Base-by-base conservation (phyloP, 2,329 filamentous ascomycete genomes). In the Neopestalotiopsis sp. region DNA sequence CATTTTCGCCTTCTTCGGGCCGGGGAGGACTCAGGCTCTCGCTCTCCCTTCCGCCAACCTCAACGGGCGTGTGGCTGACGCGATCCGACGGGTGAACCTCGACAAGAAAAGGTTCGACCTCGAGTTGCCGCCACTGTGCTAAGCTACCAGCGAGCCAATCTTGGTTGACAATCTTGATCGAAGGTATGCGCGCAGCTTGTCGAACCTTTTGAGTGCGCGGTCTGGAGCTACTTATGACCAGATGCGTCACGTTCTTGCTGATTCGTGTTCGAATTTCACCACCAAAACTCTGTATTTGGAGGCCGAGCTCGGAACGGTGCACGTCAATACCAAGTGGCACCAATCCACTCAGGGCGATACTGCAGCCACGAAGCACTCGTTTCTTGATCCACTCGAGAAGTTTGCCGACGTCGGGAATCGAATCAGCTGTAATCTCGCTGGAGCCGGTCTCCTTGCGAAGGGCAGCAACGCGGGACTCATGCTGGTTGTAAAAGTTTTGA, bases 161-260 rank as follows among this genome's bases (percentile, higher is more conserved):
- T 66, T 94, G 92, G 74, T 92, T 94, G 62, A 99, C 96, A 69
- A 99, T 97, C 78, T 94, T 95, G 80, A 98, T 93, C 65, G 90
- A 89, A 0, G 92, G 85, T 67, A 94, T 92, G 71, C 91, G 90
- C 14, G 93, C 91, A 0, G 96, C 96, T 79, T 95, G 92, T 62
- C 93, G 91, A 58, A 98, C 94, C 81, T 99, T 99, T 66, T 94
- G 92, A 0, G 96, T 98, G 28, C 95, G 90, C 40, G 92, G 92
- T 30, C 92, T 86, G 17, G 88, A 85, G 20, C 89, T 89, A 65
- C 89, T 91, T 9, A 92, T 90, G 2, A 95, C 91, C 4, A 95
- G 86, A 78, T 95, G 93, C 0, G 92, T 94, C 14, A 93, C 87
- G 67, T 87, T 88, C 40, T 85, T 84, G 1, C 86, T 87, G 7